A percentile compares a stretch with the other conserved stretches of the same genome.
Evolutionary conservation across 2,329 filamentous ascomycete species (phyloP).

Genomic region (Trichoderma polysporum): DNA sequence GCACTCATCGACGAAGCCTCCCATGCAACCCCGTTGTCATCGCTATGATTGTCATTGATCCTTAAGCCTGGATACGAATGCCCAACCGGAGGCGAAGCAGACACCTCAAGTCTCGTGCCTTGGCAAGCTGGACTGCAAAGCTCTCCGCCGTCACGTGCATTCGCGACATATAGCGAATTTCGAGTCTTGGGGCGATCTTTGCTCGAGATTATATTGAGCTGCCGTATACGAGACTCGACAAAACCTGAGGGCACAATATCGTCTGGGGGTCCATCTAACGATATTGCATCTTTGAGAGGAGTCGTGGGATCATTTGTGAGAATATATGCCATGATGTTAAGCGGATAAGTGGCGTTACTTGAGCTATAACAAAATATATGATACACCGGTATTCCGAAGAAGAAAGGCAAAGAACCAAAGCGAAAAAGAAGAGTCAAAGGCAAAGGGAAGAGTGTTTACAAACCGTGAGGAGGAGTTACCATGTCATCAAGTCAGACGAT

Average conservation of each 20-base stretch:
- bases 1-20: neutral
- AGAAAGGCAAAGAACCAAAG: neutral
- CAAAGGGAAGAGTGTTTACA: no score
- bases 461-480: neutral
- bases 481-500: neutral
- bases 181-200: conserved; percentile 17
- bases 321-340: conserved; percentile 22
- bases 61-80: conserved; percentile 26
- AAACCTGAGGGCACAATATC: conserved; percentile 30
- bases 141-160: conserved; percentile 25
- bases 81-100: conserved; percentile 24
- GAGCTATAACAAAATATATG: neutral
- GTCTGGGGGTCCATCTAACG: conserved; percentile 20
- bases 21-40: conserved; percentile 15
- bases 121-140: conserved; percentile 31
- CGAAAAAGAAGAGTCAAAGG: neutral
- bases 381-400: neutral
- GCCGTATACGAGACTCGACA: conserved; percentile 32
- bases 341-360: neutral
- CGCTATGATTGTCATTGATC: conserved; percentile 21
- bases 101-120: conserved; percentile 27
- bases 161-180: neutral
- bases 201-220: conserved; percentile 29
- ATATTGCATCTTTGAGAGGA: neutral
- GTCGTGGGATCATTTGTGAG: conserved; percentile 11